Conservation (phyloP, 306 rosid genomes). For the Macrotyloma uniflorum region DNA sequence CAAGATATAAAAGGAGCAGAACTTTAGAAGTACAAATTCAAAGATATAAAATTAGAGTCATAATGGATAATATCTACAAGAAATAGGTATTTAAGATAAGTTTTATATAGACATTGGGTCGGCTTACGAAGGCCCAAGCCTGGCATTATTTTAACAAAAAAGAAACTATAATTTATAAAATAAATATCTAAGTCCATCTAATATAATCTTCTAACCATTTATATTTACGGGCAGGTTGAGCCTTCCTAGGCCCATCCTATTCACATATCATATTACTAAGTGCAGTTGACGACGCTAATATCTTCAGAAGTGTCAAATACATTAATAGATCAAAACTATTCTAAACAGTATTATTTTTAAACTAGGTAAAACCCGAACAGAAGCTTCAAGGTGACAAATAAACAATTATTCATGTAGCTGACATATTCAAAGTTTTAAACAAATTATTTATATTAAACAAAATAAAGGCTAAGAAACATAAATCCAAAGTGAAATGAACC, state of each 20-base stretch:
- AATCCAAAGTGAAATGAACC: background rate
- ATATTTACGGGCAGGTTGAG: too few relatives aligned
- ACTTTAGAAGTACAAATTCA: background rate
- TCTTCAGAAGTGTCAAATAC: background rate
- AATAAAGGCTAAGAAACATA: background rate
- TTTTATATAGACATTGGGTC: background rate
- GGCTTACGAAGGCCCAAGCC: too few relatives aligned
- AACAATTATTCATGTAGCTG: background rate
- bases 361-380: background rate
- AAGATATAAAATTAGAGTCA: background rate
- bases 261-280: background rate
- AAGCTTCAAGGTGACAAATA: background rate
- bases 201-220: too few relatives aligned
- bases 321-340: background rate
- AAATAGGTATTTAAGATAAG: background rate
- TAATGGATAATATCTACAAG: background rate
- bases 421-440: background rate
- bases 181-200: too few relatives aligned
- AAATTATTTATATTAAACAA: background rate
- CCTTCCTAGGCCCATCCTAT: too few relatives aligned
- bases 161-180: too few relatives aligned
- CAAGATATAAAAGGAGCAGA: background rate
- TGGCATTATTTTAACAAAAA: too few relatives aligned
- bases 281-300: background rate
- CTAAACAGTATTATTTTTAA: background rate